A percentile compares a stretch with the other conserved stretches of the same genome.
Evolutionary conservation across 2,329 filamentous ascomycete genomes (phyloP).

Genomic region (Hymenoscyphus infarciens): DNA sequence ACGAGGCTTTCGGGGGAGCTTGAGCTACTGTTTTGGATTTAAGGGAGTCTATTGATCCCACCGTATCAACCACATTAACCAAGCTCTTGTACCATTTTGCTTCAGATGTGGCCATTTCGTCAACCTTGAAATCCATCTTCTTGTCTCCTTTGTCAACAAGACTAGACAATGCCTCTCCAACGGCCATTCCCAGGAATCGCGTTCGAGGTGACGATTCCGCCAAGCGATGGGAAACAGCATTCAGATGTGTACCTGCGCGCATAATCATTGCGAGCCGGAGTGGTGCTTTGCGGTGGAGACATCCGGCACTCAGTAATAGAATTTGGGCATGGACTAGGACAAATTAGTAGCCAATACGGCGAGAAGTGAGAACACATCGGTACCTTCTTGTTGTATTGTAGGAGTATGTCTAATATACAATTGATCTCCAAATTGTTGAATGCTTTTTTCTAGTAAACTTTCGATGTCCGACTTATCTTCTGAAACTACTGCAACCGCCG

Average conservation of each 20-base stretch:
- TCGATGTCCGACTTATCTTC: slow-evolving; percentile 50
- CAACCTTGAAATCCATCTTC: slow-evolving; percentile 77
- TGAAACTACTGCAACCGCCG: slow-evolving; percentile 56
- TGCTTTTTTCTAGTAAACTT: slow-evolving; percentile 60
- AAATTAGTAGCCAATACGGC: slow-evolving; percentile 23
- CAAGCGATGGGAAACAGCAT: slow-evolving; percentile 79
- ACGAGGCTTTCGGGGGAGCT: slow-evolving; percentile 16
- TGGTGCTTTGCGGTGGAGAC: slow-evolving; percentile 63
- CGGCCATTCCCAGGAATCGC: slow-evolving; percentile 81
- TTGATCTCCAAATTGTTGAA: slow-evolving; percentile 77
- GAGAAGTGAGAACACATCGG: slow-evolving; percentile 7
- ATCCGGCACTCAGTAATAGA: slow-evolving; percentile 73
- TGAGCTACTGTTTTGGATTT: slow-evolving; percentile 26
- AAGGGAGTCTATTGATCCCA: slow-evolving; percentile 56
- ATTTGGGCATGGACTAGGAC: slow-evolving; percentile 72
- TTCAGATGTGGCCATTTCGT: slow-evolving; percentile 71
- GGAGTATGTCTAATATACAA: slow-evolving; percentile 84
- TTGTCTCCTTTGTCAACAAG: slow-evolving; percentile 62
- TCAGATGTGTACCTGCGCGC: slow-evolving; percentile 70
- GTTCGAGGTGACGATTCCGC: slow-evolving; percentile 70
- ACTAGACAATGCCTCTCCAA: slow-evolving; percentile 68
- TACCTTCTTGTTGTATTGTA: slow-evolving; percentile 84
- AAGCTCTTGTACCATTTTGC: slow-evolving; percentile 72
- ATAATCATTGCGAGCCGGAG: slow-evolving; percentile 66
- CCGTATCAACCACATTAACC: slow-evolving; percentile 55